A percentile compares a stretch with the other conserved stretches of the same genome.
These are phyloP conservation scores for Trichophyton rubrum DNA, from an alignment of 2,329 filamentous ascomycete species.

Conservation along the genomic window DNA sequence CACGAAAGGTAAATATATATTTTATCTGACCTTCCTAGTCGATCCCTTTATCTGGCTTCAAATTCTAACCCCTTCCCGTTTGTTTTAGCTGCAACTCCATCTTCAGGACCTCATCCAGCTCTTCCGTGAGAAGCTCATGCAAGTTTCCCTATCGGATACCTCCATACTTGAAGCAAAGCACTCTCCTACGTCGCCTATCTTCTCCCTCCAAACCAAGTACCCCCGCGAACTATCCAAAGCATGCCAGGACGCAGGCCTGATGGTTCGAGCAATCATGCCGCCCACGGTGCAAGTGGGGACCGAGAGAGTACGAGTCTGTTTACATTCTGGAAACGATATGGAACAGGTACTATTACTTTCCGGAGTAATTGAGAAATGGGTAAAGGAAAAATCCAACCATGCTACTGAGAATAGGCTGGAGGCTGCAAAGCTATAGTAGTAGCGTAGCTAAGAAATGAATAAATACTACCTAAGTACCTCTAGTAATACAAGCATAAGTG, in stretches of 20 bases:
- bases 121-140: slow-evolving; percentile 35
- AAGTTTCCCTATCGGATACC: slow-evolving; percentile 21
- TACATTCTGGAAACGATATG: slow-evolving; percentile 54
- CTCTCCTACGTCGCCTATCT: slow-evolving; percentile 49
- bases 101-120: slow-evolving; percentile 38
- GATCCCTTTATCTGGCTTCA: slow-evolving; percentile 11
- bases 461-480: neutral
- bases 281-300: slow-evolving; percentile 54
- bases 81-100: slow-evolving; percentile 28
- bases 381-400: slow-evolving; percentile 1
- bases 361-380: slow-evolving; percentile 9
- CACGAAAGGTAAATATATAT: slow-evolving; percentile 27
- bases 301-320: slow-evolving; percentile 53
- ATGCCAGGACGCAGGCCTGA: slow-evolving; percentile 48
- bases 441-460: neutral
- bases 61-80: neutral
- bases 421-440: neutral
- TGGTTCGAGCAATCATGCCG: slow-evolving; percentile 54
- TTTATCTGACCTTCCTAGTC: slow-evolving; percentile 6
- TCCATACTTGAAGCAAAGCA: slow-evolving; percentile 28
- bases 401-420: neutral
- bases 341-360: slow-evolving; percentile 46
- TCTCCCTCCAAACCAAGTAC: slow-evolving; percentile 47
- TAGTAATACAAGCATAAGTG: neutral
- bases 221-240: slow-evolving; percentile 47